Base-by-base conservation (phyloP, 2,329 filamentous ascomycete species). In the Trichophyton benhamiae region DNA sequence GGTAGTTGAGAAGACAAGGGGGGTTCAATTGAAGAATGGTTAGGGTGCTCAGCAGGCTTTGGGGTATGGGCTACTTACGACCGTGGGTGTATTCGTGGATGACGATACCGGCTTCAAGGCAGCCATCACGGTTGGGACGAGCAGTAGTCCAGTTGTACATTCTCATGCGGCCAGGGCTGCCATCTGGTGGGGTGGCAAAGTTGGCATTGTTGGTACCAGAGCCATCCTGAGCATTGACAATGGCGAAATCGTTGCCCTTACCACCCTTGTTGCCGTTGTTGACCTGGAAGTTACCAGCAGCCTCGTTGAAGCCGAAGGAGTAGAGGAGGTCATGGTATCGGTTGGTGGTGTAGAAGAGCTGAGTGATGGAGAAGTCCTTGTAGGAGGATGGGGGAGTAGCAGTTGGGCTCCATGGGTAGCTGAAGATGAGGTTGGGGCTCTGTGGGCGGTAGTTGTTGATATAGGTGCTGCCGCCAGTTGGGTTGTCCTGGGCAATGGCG, bases 381-480 rank as follows among this genome's bases (percentile, higher is more conserved):
- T 64, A 64, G 20, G 58, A 49, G 9, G 42, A 27, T 48, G 63
- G 63, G 5, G 60, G 60, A 27, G 22, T 59, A 41, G 59, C 55
- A 25, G 52, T 13, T 5, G 46, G 25, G 44, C 41, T 36, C 52
- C 55, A 64, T 48, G 63, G 63, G 57, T 64, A 64, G 25, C 48
- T 57, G 38, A 64, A 64, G 49, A 33, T 62, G 38, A 64, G 59
- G 25, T 42, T 33, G 11, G 42, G 5, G 36, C 55, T 62, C 30
- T 58, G 57, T 60, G 63, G 63, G n/a, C 63, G 63, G 60, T 64
- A 64, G 60, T 64, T 64, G 58, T 64, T 64, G 38, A 61, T 33
- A 20, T 64, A 64, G 17, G 13, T 25, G 30, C 33, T 62, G 3
- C 60, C 58, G n/a, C 63, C 63, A 11, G 17, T 61, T 22, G 63